These are phyloP conservation scores for Apiospora malaysiana DNA, from an alignment of 2,329 filamentous ascomycete species.

Conservation along the genomic window DNA sequence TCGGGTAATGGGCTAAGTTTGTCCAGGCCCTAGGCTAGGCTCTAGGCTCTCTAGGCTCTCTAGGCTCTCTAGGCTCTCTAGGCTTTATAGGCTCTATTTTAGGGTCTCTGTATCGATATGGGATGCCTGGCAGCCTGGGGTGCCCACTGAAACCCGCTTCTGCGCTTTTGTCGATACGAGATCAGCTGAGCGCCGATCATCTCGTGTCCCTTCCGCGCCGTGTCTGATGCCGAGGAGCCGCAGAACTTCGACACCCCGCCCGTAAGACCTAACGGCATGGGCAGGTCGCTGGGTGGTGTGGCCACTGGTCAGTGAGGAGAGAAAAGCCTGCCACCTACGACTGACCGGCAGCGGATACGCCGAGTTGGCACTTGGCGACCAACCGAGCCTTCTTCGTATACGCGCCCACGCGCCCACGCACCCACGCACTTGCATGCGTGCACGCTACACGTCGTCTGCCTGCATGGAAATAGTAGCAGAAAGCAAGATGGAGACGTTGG, in stretches of 20 bases:
- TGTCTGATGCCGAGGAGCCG: conserved; percentile 7
- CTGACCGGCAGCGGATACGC: conserved; percentile 4
- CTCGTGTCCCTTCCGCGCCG: conserved; percentile 20
- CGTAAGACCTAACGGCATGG: conserved; percentile 5
- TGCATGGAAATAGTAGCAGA: conserved; percentile 3
- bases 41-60: neutral
- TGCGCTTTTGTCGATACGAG: conserved; percentile 18
- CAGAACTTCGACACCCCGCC: neutral
- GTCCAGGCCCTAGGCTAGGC: neutral
- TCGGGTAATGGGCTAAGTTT: neutral
- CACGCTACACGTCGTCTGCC: neutral
- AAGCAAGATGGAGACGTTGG: neutral
- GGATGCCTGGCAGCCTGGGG: neutral
- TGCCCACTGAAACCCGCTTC: conserved; percentile 3
- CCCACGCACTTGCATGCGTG: neutral
- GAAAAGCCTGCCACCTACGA: no score
- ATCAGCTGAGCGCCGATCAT: conserved; percentile 21
- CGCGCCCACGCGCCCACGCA: neutral
- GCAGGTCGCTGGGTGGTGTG: neutral
- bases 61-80: neutral
- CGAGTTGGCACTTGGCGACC: neutral
- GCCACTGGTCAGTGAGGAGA: conserved; percentile 5
- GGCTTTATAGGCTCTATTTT: neutral
- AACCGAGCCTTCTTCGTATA: neutral
- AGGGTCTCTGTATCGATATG: neutral